Base-by-base conservation (phyloP, 148 eudicot genomes). In the Suaeda aralocaspica region DNA sequence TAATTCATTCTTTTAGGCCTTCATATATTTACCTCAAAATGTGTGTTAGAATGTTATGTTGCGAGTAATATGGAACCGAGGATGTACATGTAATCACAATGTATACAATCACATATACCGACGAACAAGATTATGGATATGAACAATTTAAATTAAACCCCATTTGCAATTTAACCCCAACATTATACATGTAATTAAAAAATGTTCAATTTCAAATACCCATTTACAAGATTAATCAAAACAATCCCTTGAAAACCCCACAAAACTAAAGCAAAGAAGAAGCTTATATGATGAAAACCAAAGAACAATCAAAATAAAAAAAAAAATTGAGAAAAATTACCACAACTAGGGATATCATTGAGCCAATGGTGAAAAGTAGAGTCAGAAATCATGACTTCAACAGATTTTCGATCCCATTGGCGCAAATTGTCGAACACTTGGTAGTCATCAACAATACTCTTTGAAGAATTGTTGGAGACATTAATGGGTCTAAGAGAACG, bases 401-500 rank as follows among this genome's bases (percentile, higher is more conserved):
- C 89, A 56, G 96, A 88, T 22, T 83, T 71, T 70, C 96, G 87
- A 81, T 90, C 98, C 90, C 94, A 88, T 69, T 86, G 68, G 6
- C 79, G 87, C 78, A 89, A 83, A 46, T 76, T 78, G 39, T 86
- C 96, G 70, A 88, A 90, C 80, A 80, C 82, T 72, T 88, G 72
- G 66, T 79, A 80, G 4, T 24, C 87, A 53, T 81, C 69, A 2
- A n/a, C 45, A 56, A 41, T 22, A 13, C 28, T 65, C 39, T 68
- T 26, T 6, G 82, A 34, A 36, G 68, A 75, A 56, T 68, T 72
- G 46, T 51, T 70, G 24, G 81, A 50, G 45, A 82, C 83, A 73
- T 84, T 82, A 79, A 93, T 88, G 83, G 98, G 98, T 76, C 90
- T 83, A 11, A 93, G 85, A 67, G 92, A 93, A 24, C 95, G 89